Evolutionary conservation across 176 grass and related monocot species (phyloP).

Genomic region (Panicum miliaceum): DNA sequence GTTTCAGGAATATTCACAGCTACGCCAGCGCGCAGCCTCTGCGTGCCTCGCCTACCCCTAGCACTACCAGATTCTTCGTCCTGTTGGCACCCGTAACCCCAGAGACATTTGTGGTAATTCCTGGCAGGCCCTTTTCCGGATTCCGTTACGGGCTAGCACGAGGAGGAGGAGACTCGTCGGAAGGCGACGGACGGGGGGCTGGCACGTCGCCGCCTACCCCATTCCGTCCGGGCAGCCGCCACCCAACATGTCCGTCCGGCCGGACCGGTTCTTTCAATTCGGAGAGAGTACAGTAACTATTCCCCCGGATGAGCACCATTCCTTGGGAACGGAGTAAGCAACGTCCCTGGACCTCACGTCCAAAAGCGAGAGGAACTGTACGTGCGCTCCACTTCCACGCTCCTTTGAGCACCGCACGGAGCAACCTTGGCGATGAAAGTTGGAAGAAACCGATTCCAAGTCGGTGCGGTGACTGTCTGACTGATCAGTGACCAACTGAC

Average conservation of each 20-base stretch:
- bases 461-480: background rate
- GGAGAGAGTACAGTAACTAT: background rate
- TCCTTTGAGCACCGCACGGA: background rate
- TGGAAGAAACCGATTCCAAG: background rate
- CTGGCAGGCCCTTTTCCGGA: slow-evolving; percentile 24
- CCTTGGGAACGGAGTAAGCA: background rate
- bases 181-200: slow-evolving; percentile 41
- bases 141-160: slow-evolving; percentile 33
- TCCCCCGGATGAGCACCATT: background rate
- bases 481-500: background rate
- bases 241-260: background rate
- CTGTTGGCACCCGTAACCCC: background rate
- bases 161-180: background rate
- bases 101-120: slow-evolving; percentile 41
- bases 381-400: background rate
- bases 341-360: background rate
- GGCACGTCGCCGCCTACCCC: slow-evolving; percentile 46
- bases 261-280: slow-evolving; percentile 3
- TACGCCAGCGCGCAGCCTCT: slow-evolving; percentile 30
- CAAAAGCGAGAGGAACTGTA: background rate
- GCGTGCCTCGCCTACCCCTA: background rate
- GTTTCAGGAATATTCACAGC: slow-evolving; percentile 58
- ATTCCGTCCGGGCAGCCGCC: slow-evolving; percentile 30
- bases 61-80: slow-evolving; percentile 35
- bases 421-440: background rate